Conservation (phyloP, 2,329 filamentous ascomycete genomes). For the Ophiostoma perfectum region DNA sequence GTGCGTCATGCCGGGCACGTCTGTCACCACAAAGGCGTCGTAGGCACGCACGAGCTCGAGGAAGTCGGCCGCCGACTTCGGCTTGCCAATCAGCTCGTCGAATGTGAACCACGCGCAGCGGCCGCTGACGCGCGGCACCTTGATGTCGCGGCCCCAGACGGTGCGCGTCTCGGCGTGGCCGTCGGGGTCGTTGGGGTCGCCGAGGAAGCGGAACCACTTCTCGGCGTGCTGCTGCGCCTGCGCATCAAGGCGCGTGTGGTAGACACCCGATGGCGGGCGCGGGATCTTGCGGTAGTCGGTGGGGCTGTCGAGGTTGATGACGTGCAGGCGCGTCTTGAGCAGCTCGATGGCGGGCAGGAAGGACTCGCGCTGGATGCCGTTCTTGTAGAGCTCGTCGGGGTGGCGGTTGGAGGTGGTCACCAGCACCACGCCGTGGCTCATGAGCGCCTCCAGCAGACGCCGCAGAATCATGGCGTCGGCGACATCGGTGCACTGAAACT, state of each 20-base stretch:
- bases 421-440: conserved; percentile 94
- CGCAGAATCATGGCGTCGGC: conserved; percentile 97
- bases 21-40: conserved; percentile 85
- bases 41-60: conserved; percentile 86
- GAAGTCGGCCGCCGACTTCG: conserved; percentile 91
- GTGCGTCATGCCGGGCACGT: conserved; percentile 86
- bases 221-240: conserved; percentile 76
- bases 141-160: conserved; percentile 89
- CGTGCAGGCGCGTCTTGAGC: conserved; percentile 73
- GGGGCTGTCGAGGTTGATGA: conserved; percentile 89
- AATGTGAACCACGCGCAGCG: conserved; percentile 88
- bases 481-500: conserved; percentile 98
- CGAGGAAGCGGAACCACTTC: conserved; percentile 93
- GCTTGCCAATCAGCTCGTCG: conserved; percentile 79
- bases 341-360: conserved; percentile 95
- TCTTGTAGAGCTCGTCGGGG: conserved; percentile 93
- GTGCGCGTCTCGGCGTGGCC: conserved; percentile 73
- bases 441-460: conserved; percentile 72
- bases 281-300: conserved; percentile 98
- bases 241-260: conserved; percentile 79
- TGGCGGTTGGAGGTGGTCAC: conserved; percentile 97
- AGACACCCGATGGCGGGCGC: conserved; percentile 85
- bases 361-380: conserved; percentile 90
- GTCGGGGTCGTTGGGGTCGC: conserved; percentile 68
- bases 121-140: conserved; percentile 81